Evolutionary conservation across 768 basidiomycete species (phyloP).

Genomic region (Agrocybe pediades): DNA sequence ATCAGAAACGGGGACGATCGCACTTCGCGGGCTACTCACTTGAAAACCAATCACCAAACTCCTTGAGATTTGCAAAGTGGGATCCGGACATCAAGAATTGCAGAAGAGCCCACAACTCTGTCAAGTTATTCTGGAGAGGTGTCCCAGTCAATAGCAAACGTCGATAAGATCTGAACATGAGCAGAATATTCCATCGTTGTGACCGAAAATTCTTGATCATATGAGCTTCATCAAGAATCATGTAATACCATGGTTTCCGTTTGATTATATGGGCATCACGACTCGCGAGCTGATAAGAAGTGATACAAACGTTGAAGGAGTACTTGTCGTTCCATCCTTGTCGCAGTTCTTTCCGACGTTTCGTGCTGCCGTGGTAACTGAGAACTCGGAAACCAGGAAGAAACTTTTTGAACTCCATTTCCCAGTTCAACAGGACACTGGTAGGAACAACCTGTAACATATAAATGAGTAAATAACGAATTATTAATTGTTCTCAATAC

Average conservation of each 20-base stretch:
- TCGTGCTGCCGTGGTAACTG: slow-evolving; percentile 88
- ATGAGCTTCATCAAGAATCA: slow-evolving; percentile 95
- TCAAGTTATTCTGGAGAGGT: slow-evolving; percentile 94
- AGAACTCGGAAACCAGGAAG: slow-evolving; percentile 84
- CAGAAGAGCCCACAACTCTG: slow-evolving; percentile 92
- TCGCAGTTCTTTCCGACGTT: slow-evolving; percentile 86
- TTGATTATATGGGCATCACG: slow-evolving; percentile 91
- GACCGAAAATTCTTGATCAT: slow-evolving; percentile 98
- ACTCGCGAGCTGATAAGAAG: slow-evolving; percentile 91
- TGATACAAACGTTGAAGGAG: slow-evolving; percentile 93
- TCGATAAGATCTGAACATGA: slow-evolving; percentile 85
- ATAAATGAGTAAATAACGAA: slow-evolving; percentile 19
- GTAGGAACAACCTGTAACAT: slow-evolving; percentile 78
- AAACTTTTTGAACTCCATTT: slow-evolving; percentile 97
- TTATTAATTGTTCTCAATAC: slow-evolving; percentile 16
- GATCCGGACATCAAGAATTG: slow-evolving; percentile 93
- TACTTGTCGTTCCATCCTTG: slow-evolving; percentile 90
- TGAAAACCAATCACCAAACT: slow-evolving; percentile 96
- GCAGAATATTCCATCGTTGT: slow-evolving; percentile 88
- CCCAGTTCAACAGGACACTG: slow-evolving; percentile 94
- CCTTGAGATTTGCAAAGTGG: slow-evolving; percentile 88
- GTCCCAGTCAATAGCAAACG: slow-evolving; percentile 94
- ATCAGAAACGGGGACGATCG: background rate
- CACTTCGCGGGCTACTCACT: slow-evolving; percentile 54
- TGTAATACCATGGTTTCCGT: slow-evolving; percentile 92